Base-by-base conservation (phyloP, 202 grass and related monocot genomes). In the Sporobolus alterniflorus region DNA sequence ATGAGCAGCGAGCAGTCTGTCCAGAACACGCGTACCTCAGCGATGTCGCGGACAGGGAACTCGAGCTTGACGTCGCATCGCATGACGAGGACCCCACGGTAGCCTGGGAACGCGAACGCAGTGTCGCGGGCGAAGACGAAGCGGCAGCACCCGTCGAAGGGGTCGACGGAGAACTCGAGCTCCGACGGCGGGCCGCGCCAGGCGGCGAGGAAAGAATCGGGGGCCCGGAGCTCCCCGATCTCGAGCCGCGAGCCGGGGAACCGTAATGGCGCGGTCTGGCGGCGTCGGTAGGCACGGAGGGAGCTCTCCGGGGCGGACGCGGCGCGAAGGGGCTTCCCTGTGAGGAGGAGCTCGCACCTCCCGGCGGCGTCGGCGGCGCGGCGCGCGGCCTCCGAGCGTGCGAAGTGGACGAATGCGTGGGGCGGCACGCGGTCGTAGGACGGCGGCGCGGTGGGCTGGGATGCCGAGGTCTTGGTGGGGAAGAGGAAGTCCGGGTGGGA, bases 371-470 rank as follows among this genome's bases (percentile, higher is more conserved):
- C 80, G 44, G 75, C 57, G 29, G 92, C 90, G 31, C 84, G 84
- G 60, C 78, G 93, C 16, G 88, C 88, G 25, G 29, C 88, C 25
- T 89, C 90, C 10, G 83, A 84, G 28, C 66, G 73, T 51, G 88
- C 88, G 51, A 94, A 98, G 81, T 98, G 92, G 65, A 98, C 95
- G 78, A 94, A 98, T 14, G 95, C 92, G 85, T 94, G 95, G 7
- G 95, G 90, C 1, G 84, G 90, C 9, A 98, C 92, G 83, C 74
- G 87, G 0, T 54, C 78, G 70, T 82, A 86, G 16, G 69, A 73
- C 20, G 82, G 88, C 28, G 71, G 71, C 34, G 73, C 74, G 46
- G 73, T 71, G 46, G 39, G 8, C 31, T 33, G 15, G 31, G 71
- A 29, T 10, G 24, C 30, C 29, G 30, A 7, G 17, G 59, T 15